Evolutionary conservation across 768 basidiomycete species (phyloP), one percentile per base, ranked within the genome.

Genomic region (Panaeolus papilionaceus): DNA sequence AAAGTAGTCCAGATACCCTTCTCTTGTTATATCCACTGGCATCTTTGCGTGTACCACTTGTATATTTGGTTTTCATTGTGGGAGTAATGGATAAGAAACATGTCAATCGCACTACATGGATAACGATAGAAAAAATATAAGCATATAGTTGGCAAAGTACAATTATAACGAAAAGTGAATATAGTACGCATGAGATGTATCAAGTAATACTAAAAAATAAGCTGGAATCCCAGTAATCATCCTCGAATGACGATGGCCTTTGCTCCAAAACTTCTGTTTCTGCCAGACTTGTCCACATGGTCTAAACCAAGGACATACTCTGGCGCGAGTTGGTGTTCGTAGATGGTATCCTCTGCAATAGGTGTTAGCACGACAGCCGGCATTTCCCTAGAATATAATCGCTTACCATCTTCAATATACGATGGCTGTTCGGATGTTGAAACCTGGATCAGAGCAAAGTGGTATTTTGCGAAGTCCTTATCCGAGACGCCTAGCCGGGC

Each of bases 391-490:
- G 33, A 33, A 33, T 33, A 33, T 5, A 33, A 33, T 33, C 47
- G 79, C 91, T 73, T 70, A 93, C 96, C 93, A 80, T 98, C 96
- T 79, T 96, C 95, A 51, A 98, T 94, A 72, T 95, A 93, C 33
- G 95, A 93, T 51, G 96, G 96, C 76, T 97, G 96, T 80, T 97
- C 97, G 86, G 96, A 98, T 0, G 93, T 94, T 20, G 94, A 93
- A 54, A 91, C 92, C 76, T 95, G 94, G 61, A 98, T 94, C 40
- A 98, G 84, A 11, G 95, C 93, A 75, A 98, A 98, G 71, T 94
- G 93, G 80, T 92, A 98, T 79, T 96, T 97, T 5, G 91, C 84
- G 67, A 99, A 87, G 69, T 99, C 98, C 80, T 98, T 99, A 80
- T 99, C 98, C 12, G 92, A 86, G 37, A 92, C 92, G 49, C 95